phyloP scores from a whole-genome alignment of 192 early-diverging fungal species.

The Backusella westeae region DNA sequence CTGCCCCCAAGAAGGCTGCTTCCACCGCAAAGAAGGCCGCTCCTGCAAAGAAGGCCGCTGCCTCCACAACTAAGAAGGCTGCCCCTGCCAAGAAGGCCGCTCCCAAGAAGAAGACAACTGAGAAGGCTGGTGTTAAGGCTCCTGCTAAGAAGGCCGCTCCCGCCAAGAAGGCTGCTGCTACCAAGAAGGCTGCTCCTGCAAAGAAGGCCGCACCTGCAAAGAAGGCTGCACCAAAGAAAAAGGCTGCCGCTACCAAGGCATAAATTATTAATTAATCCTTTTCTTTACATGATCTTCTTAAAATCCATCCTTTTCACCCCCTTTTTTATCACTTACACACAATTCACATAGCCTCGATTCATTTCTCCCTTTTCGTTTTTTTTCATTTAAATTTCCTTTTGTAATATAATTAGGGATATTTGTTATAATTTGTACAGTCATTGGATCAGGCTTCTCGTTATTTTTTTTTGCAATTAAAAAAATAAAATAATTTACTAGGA shows the following conservation, averaged over 20 bases:
- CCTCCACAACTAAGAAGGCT: constrained; percentile 12
- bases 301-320: background rate
- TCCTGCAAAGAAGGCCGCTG: constrained; percentile 39
- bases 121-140: constrained; percentile 33
- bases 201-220: constrained; percentile 44
- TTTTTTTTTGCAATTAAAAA: constrained; percentile 7
- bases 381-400: constrained; percentile 6
- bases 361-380: background rate
- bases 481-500: constrained; percentile 6
- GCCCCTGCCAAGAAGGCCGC: constrained; percentile 38
- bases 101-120: constrained; percentile 43
- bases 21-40: constrained; percentile 31
- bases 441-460: background rate
- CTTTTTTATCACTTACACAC: background rate
- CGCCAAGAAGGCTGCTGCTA: constrained; percentile 22
- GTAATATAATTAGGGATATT: constrained; percentile 7
- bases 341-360: constrained; percentile 4
- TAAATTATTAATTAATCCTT: constrained; percentile 11
- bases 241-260: constrained; percentile 35
- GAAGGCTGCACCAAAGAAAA: constrained; percentile 30
- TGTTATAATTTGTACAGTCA: constrained; percentile 10
- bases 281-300: background rate
- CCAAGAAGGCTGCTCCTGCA: constrained; percentile 31
- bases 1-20: constrained; percentile 40
- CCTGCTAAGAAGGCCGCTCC: constrained; percentile 42